Conservation (phyloP, 352 stramenopile genomes). For the Pythium brassicae region DNA sequence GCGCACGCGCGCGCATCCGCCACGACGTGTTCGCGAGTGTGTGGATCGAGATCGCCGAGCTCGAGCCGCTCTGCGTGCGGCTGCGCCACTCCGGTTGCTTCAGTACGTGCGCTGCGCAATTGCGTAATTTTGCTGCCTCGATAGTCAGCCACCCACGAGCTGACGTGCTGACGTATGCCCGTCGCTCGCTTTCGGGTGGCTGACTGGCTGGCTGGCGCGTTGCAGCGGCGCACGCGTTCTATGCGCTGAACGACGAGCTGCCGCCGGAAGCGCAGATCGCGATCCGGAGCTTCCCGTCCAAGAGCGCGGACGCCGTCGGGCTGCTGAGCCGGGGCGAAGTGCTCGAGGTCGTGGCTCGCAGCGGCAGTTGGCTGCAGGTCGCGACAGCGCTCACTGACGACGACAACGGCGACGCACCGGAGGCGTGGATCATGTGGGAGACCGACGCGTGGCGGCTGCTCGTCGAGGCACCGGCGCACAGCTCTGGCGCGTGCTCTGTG, state of each 20-base stretch:
- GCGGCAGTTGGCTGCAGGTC: constrained; percentile 56
- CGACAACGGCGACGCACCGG: constrained; percentile 6
- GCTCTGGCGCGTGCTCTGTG: constrained; percentile 16
- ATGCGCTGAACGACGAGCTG: constrained; percentile 43
- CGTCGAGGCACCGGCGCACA: constrained; percentile 29
- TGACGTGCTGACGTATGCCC: no score
- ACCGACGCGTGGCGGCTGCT: constrained; percentile 45
- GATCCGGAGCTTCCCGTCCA: constrained; percentile 57
- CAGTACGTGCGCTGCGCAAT: constrained; percentile 34
- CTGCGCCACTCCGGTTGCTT: constrained; percentile 39
- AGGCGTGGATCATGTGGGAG: constrained; percentile 69
- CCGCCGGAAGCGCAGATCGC: constrained; percentile 62
- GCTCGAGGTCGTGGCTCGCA: constrained; percentile 43
- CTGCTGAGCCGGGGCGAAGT: constrained; percentile 49
- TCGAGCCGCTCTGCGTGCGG: constrained; percentile 41
- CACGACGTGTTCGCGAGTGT: constrained; percentile 39
- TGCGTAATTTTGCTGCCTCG: no score
- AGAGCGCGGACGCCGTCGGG: constrained; percentile 47
- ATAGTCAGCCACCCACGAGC: no score
- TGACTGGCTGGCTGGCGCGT: constrained; percentile 3
- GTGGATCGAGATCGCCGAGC: constrained; percentile 49
- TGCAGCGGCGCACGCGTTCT: constrained; percentile 48
- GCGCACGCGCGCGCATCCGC: constrained; percentile 26
- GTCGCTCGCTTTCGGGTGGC: no score
- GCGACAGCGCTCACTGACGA: constrained; percentile 2